A percentile compares a stretch with the other conserved stretches of the same genome.
Evolutionary conservation across 352 stramenopile species (phyloP).

Genomic region (Globisporangium rhizosaccharum): DNA sequence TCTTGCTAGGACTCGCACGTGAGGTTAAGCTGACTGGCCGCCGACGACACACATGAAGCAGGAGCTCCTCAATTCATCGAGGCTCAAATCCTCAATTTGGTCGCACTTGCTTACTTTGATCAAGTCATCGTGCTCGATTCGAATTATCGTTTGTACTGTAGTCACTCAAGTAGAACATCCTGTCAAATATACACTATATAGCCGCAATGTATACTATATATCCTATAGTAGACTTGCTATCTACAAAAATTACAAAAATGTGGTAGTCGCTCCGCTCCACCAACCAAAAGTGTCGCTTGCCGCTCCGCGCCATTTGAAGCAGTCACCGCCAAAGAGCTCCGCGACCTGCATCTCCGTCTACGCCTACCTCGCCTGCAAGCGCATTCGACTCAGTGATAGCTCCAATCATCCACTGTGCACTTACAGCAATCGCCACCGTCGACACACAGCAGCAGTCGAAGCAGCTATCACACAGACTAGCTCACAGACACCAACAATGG

Average conservation of each 20-base stretch:
- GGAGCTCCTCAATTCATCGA: no score
- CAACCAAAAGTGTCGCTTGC: background rate
- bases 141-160: no score
- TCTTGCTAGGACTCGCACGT: no score
- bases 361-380: background rate
- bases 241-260: background rate
- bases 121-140: no score
- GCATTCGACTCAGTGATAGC: background rate
- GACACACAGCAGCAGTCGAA: background rate
- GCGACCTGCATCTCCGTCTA: background rate
- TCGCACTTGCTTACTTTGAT: no score
- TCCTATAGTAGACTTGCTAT: background rate
- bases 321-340: background rate
- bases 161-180: no score
- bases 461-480: background rate
- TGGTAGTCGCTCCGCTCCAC: background rate
- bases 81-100: no score
- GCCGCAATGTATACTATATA: background rate
- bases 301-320: background rate
- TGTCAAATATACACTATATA: background rate
- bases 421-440: background rate
- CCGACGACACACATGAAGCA: no score
- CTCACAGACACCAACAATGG: slow-evolving; percentile 11
- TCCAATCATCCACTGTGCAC: background rate
- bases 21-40: no score